Percentiles rank a stretch among this genome's conserved stretches.
Conservation (phyloP, 2,329 filamentous ascomycete species). For the Scedosporium apiospermum region DNA sequence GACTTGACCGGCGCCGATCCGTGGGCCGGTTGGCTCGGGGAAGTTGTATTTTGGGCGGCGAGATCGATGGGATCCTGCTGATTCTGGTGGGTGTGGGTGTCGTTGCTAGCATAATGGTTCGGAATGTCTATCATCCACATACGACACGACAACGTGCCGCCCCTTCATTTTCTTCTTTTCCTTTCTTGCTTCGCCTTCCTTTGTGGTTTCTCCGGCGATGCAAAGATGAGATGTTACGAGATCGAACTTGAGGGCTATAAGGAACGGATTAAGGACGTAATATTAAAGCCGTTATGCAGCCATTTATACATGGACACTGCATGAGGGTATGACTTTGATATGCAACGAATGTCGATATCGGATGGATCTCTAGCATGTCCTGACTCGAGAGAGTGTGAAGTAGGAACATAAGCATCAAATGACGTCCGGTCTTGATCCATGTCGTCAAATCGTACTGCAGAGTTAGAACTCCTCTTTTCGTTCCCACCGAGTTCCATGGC, state of each 20-base stretch:
- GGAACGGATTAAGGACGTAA: too few relatives aligned
- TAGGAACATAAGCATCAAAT: background rate
- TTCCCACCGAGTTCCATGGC: background rate
- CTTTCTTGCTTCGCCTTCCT: background rate
- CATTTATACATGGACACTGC: too few relatives aligned
- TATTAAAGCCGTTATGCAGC: too few relatives aligned
- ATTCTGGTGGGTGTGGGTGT: background rate
- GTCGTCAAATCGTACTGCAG: background rate
- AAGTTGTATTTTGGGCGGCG: background rate
- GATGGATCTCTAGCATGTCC: too few relatives aligned
- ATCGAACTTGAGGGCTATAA: too few relatives aligned
- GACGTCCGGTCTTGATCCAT: background rate
- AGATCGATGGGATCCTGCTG: background rate
- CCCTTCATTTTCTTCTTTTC: background rate
- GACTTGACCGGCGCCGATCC: background rate
- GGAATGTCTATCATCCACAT: background rate
- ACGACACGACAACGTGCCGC: background rate
- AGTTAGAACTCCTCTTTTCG: background rate
- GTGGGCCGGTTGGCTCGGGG: background rate
- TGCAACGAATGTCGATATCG: too few relatives aligned
- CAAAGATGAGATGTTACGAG: background rate
- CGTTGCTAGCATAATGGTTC: background rate
- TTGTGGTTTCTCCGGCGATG: too few relatives aligned
- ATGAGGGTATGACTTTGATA: too few relatives aligned
- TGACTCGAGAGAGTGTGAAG: too few relatives aligned